Percentiles rank a stretch among this genome's conserved stretches.
Conservation (phyloP, 176 grass and related monocot genomes). For the Musa itinerans region DNA sequence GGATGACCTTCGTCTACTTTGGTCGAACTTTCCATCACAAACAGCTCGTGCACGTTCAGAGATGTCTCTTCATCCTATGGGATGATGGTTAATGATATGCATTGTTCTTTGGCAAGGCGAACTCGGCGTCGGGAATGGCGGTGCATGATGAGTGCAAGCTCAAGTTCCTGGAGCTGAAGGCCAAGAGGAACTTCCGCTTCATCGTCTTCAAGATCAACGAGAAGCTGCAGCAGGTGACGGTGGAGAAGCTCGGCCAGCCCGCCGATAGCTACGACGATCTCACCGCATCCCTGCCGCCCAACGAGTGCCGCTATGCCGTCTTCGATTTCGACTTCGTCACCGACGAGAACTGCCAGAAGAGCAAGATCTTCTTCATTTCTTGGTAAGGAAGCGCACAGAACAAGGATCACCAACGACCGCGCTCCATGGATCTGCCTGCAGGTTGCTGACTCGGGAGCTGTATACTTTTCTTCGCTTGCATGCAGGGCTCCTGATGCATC, state of each 20-base stretch:
- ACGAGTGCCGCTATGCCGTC: constrained; percentile 61
- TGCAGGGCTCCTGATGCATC: not conserved
- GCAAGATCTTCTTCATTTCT: constrained; percentile 77
- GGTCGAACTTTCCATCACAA: too few relatives aligned
- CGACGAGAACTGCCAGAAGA: constrained; percentile 90
- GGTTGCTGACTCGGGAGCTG: too few relatives aligned
- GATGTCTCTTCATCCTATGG: too few relatives aligned
- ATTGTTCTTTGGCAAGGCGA: not conserved
- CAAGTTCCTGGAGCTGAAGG: not conserved
- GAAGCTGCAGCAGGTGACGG: not conserved
- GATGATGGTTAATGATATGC: too few relatives aligned
- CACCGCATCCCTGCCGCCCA: not conserved
- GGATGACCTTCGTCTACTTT: too few relatives aligned
- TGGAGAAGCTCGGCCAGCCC: not conserved
- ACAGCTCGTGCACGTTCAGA: too few relatives aligned
- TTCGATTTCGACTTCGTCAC: constrained; percentile 79
- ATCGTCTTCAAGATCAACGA: not conserved
- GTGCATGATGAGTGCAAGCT: not conserved
- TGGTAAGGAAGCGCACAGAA: not conserved
- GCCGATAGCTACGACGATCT: not conserved
- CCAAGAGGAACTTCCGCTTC: not conserved
- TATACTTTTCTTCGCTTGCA: too few relatives aligned
- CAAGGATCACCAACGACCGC: too few relatives aligned
- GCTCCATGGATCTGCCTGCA: too few relatives aligned
- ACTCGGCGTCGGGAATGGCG: not conserved